Evolutionary conservation across 352 stramenopile genomes (phyloP), one percentile per base, ranked within the genome.

Genomic region (Phytophthora idaei): DNA sequence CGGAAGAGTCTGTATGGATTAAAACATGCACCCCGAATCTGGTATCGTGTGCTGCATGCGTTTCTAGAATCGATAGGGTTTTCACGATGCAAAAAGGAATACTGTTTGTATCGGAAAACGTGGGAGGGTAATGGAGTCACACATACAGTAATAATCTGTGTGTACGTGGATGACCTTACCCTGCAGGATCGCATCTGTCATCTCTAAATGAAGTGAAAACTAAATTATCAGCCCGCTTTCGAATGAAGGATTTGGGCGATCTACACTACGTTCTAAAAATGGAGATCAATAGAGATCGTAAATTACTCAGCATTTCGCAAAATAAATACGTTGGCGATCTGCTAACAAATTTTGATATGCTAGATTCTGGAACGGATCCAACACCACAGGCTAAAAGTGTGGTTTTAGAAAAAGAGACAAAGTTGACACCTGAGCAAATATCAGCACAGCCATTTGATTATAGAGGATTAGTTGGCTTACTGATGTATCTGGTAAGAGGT

Each of bases 71-170:
- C 17, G 17, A 0, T 21, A 21, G 17, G 17, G 17, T 21, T 21
- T 21, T 21, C 17, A 21, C 17, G 17, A 21, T 21, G 17, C 17
- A 21, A 21, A 21, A 21, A 21, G 17, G 34, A 39, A 39, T 39
- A 55, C 27, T 44, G 48, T 32, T 55, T 42, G 31, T 55, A 55
- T 42, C 31, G 25, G 9, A 55, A 55, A 55, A 55, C 7, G 48
- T 55, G 31, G 48, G 48, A 42, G 48, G 29, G 41, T 42, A 17
- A 37, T 2, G 48, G 28, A 4, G 48, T 55, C n/a, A 5, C 4
- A 6, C 48, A 42, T 5, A 44, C 14, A 4, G 29, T 55, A n/a
- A 55, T 55, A n/a, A 32, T 32, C 21, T 28, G 31, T 17, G 48
- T 42, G 2, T 31, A 44, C 28, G 48, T 55, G 4, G 48, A 55